Conservation (phyloP, 2,329 filamentous ascomycete species). For the Sarocladium kiliense region DNA sequence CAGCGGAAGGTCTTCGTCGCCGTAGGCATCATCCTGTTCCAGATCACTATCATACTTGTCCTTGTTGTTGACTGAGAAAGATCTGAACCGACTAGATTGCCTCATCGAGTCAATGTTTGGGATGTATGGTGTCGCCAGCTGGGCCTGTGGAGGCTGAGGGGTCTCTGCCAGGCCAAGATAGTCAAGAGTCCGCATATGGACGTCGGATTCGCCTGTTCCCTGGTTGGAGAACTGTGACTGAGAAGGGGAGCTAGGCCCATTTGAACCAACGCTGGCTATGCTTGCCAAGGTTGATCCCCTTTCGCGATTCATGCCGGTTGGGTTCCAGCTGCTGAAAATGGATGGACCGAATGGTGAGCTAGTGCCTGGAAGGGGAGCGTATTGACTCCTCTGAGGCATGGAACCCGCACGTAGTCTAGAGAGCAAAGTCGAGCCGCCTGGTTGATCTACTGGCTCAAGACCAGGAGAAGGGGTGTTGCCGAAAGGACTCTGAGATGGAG, state of each 20-base stretch:
- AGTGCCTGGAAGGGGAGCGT: conserved; percentile 49
- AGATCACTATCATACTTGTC: conserved; percentile 93
- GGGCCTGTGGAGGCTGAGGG: conserved; percentile 72
- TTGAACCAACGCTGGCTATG: conserved; percentile 82
- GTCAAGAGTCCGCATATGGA: conserved; percentile 84
- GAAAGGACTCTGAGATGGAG: conserved; percentile 83
- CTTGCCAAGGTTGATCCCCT: conserved; percentile 79
- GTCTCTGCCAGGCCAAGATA: conserved; percentile 94
- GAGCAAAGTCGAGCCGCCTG: conserved; percentile 65
- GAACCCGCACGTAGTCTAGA: conserved; percentile 87
- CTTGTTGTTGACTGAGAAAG: conserved; percentile 97
- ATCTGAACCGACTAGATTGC: conserved; percentile 83
- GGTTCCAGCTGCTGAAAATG: conserved; percentile 85
- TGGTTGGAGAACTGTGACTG: conserved; percentile 84
- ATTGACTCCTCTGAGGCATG: conserved; percentile 82
- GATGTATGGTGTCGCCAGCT: conserved; percentile 69
- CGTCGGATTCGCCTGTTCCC: conserved; percentile 78
- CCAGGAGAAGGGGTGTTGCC: conserved; percentile 58
- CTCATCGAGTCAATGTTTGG: conserved; percentile 71
- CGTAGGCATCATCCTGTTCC: conserved; percentile 51
- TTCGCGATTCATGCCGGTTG: conserved; percentile 61
- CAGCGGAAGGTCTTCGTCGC: background rate
- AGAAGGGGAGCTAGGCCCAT: conserved; percentile 80
- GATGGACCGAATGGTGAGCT: conserved; percentile 78
- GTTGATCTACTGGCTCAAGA: conserved; percentile 40